phyloP scores from a whole-genome alignment of 441 rosid species.

The Syzygium syzygioides region DNA sequence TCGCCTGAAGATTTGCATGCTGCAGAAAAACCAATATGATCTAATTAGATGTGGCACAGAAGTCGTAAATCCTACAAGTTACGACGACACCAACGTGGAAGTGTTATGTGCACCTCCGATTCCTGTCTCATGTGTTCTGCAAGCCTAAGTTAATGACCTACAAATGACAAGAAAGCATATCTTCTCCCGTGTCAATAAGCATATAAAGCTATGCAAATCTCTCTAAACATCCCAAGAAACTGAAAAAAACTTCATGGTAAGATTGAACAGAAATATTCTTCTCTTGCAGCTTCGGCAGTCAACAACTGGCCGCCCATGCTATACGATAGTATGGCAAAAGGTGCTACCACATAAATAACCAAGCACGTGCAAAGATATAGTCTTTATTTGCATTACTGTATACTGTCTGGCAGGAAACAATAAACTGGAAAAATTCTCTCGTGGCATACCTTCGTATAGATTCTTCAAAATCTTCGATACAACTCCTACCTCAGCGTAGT shows the following conservation, averaged over 20 bases:
- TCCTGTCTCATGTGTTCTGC: not conserved
- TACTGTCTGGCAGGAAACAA: not conserved
- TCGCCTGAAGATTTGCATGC: conserved; percentile 19
- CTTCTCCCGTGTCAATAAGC: not conserved
- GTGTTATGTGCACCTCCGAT: not conserved
- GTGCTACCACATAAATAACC: not conserved
- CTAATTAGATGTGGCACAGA: not conserved
- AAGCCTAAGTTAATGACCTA: not conserved
- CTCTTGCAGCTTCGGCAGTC: not conserved
- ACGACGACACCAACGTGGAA: not conserved
- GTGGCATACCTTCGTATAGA: conserved; percentile 24
- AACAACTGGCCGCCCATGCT: not conserved
- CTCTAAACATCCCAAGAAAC: not conserved
- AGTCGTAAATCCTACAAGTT: not conserved
- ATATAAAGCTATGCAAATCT: not conserved
- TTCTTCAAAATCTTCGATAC: conserved; percentile 21
- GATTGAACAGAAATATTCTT: not conserved
- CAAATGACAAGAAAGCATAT: not conserved
- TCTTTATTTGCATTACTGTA: not conserved
- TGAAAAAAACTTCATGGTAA: not conserved
- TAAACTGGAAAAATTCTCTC: not conserved
- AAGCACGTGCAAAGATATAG: not conserved
- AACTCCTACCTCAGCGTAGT: conserved; percentile 35
- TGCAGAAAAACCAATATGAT: not conserved
- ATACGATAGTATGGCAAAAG: not conserved